Base-by-base conservation (phyloP, 1,284 basidiomycete species). In the Blastosporella zonata region DNA sequence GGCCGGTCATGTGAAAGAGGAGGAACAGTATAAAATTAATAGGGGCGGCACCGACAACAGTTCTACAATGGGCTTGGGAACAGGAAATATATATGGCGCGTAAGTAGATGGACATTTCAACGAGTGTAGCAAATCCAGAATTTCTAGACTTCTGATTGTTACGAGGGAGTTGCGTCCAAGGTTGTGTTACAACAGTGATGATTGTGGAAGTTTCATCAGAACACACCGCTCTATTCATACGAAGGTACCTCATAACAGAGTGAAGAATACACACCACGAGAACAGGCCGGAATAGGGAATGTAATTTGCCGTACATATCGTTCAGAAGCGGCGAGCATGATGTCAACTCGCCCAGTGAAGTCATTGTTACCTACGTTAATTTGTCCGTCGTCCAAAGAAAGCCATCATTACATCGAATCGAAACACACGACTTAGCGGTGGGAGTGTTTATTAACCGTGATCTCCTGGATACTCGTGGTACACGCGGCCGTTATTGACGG, bases 1-100 rank as follows among this genome's bases (percentile, higher is more conserved):
- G 27, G 41, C 13, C 21, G 5, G 22, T 48, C 47, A 48, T 43
- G 47, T 48, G 47, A 20, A n/a, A n/a, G n/a, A n/a, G n/a, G n/a
- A n/a, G n/a, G n/a, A n/a, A n/a, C n/a, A n/a, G n/a, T n/a, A n/a
- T 7, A 31, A 31, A 31, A 31, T 9, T 3, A 31, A 31, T 31
- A 7, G 12, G 29, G 29, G n/a, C n/a, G 29, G 29, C 6, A 3
- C 6, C 29, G 7, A 31, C 13, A 12, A 7, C 7, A 12, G 3
- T 31, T 13, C 12, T 13, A 9, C 6, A 13, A 18, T 18, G 4
- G 34, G 34, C 15, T 4, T 18, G 6, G 34, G 15, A 35, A 13
- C 17, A 35, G 34, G 34, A 35, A 35, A 6, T 35, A 4, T 35
- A 35, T 35, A 17, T 20, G 18, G 18, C n/a, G 34, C 34, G 33